Base-by-base conservation (phyloP, 2,329 filamentous ascomycete genomes). In the Claviceps citrina region DNA sequence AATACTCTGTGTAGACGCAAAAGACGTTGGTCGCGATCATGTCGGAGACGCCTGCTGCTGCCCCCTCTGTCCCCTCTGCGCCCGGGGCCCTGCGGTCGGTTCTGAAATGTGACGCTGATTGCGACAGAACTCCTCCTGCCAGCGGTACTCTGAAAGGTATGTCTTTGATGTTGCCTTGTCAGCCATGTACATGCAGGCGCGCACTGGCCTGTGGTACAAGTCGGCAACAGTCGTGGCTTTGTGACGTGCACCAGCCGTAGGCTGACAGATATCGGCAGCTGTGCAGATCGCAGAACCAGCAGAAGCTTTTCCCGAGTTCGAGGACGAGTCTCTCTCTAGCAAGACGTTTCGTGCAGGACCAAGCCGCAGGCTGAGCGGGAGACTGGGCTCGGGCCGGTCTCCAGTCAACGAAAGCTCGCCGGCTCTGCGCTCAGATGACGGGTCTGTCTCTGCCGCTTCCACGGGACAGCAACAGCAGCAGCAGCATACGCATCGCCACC, bases 231-330 rank as follows among this genome's bases (percentile, higher is more conserved):
- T 28, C 12, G 15, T 33, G 9, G 16, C 16, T 22, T 12, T 19
- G 4, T 39, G 31, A 20, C 30, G 18, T 34, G 38, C 13, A 6
- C 18, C 18, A 6, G 16, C 4, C 41, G 36, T 43, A 39, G 41
- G 49, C 56, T 55, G 36, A 44, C 43, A 52, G 46, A 52, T 39
- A 37, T 26, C 15, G 19, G 31, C 42, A 60, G 71, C 70, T 42
- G 73, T 76, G 40, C 71, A 76, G 51, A 76, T 76, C 43, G 66
- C 70, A 35, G 71, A 76, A 48, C 70, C 71, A 15, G 53, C n/a
- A n/a, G n/a, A n/a, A n/a, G 53, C 16, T 50, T n/a, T n/a, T n/a
- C n/a, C 53, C 27, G 59, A 60, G 35, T 46, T 53, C 26, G 59
- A 61, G 13, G 54, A 60, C 35, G 59, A 61, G 8, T 45, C 43